phyloP scores from a whole-genome alignment of 2,329 filamentous ascomycete species.

The Colletotrichum truncatum region DNA sequence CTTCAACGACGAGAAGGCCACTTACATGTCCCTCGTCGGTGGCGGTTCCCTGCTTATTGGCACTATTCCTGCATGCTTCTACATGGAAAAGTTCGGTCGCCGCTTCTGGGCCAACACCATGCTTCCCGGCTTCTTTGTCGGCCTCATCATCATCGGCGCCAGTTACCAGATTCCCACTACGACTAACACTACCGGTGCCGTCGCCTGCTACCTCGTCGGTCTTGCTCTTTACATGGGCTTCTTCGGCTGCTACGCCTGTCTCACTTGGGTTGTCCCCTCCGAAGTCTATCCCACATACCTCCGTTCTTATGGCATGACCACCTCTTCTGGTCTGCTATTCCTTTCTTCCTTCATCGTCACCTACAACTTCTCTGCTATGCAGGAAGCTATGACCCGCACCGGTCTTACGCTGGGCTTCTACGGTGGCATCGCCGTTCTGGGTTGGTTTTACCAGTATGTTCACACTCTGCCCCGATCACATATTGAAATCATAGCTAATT shows the following conservation, averaged over 20 bases:
- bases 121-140: constrained; percentile 77
- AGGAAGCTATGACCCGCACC: constrained; percentile 71
- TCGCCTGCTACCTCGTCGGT: constrained; percentile 73
- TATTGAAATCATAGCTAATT: neutral
- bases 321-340: constrained; percentile 74
- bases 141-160: constrained; percentile 71
- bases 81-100: constrained; percentile 77
- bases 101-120: constrained; percentile 80
- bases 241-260: constrained; percentile 72
- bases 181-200: constrained; percentile 55
- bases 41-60: constrained; percentile 73
- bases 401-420: constrained; percentile 77
- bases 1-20: constrained; percentile 68
- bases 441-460: constrained; percentile 71
- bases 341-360: constrained; percentile 77
- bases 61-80: constrained; percentile 73
- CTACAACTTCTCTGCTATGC: constrained; percentile 79
- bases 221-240: constrained; percentile 75
- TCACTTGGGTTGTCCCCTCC: constrained; percentile 73
- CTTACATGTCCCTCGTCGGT: constrained; percentile 80
- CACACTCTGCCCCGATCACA: neutral
- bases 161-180: constrained; percentile 65
- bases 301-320: constrained; percentile 78
- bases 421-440: constrained; percentile 75
- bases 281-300: constrained; percentile 80